Conservation (phyloP, 1,284 basidiomycete genomes). For the Moesziomyces sp. region DNA sequence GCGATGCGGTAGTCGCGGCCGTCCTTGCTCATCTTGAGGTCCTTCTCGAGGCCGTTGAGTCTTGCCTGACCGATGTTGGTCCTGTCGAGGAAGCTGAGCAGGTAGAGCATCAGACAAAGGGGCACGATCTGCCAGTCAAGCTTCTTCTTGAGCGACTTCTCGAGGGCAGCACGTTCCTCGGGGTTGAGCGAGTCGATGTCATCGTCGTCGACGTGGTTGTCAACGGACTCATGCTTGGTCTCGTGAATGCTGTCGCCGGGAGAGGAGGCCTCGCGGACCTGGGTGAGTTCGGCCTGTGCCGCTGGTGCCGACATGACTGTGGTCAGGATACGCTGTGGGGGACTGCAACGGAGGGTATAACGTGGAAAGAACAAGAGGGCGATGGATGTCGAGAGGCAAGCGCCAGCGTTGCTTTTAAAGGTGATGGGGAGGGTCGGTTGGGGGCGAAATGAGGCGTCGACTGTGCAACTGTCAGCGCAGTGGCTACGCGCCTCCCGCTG, state of each 20-base stretch:
- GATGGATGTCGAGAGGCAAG: not conserved
- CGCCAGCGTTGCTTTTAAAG: no score
- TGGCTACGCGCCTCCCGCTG: no score
- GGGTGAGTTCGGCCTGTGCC: constrained; percentile 9
- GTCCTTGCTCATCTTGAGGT: constrained; percentile 36
- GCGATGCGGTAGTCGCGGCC: constrained; percentile 51
- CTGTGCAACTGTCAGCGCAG: no score
- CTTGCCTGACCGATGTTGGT: constrained; percentile 59
- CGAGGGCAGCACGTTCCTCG: constrained; percentile 29
- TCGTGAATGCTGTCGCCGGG: constrained; percentile 31
- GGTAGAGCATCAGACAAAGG: constrained; percentile 51
- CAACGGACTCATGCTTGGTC: constrained; percentile 13
- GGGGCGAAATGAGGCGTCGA: no score
- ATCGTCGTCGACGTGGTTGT: constrained; percentile 17
- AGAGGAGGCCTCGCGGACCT: constrained; percentile 20
- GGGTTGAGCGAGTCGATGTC: constrained; percentile 20
- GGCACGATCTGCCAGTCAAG: constrained; percentile 59
- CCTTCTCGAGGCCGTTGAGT: constrained; percentile 45
- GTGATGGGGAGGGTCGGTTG: no score
- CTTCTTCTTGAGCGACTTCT: constrained; percentile 53
- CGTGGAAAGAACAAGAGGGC: not conserved
- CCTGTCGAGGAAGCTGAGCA: constrained; percentile 50
- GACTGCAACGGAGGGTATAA: not conserved
- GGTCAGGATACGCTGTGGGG: not conserved
- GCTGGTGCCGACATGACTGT: constrained; percentile 22